Conservation (phyloP, 805 yeast genomes). For the Cyberlindnera bimundalis region DNA sequence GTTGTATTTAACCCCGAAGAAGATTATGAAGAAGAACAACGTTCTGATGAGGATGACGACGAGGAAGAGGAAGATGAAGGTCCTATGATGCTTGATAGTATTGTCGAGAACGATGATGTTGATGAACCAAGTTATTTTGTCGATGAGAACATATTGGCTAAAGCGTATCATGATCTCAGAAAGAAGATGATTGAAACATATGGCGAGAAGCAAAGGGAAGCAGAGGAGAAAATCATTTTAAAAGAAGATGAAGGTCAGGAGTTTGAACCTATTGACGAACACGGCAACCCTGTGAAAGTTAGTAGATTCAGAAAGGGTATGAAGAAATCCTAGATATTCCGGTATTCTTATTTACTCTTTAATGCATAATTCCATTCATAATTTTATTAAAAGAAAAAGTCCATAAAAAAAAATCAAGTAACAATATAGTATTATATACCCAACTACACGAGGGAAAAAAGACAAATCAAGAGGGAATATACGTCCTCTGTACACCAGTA, state of each 20-base stretch:
- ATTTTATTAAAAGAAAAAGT: too few relatives aligned
- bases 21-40: constrained; percentile 31
- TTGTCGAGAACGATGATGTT: constrained; percentile 38
- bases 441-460: too few relatives aligned
- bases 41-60: constrained; percentile 27
- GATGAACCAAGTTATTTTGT: constrained; percentile 28
- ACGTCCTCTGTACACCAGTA: too few relatives aligned
- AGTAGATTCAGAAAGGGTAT: constrained; percentile 61
- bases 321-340: constrained; percentile 7
- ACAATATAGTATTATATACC: too few relatives aligned
- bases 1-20: constrained; percentile 28
- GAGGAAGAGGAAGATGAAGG: constrained; percentile 36
- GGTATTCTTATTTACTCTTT: too few relatives aligned
- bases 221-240: constrained; percentile 3
- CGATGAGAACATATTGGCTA: constrained; percentile 26
- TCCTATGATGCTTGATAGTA: constrained; percentile 39
- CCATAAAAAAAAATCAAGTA: too few relatives aligned
- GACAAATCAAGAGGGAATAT: too few relatives aligned
- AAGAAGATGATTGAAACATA: constrained; percentile 28
- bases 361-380: too few relatives aligned
- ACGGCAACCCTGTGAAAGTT: constrained; percentile 53
- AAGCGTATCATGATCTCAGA: constrained; percentile 32
- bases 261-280: constrained; percentile 64
- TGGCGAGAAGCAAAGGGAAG: constrained; percentile 15
- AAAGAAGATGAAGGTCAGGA: constrained; percentile 49